Evolutionary conservation across 2,329 filamentous ascomycete genomes (phyloP).

Genomic region (Fusarium siculi): DNA sequence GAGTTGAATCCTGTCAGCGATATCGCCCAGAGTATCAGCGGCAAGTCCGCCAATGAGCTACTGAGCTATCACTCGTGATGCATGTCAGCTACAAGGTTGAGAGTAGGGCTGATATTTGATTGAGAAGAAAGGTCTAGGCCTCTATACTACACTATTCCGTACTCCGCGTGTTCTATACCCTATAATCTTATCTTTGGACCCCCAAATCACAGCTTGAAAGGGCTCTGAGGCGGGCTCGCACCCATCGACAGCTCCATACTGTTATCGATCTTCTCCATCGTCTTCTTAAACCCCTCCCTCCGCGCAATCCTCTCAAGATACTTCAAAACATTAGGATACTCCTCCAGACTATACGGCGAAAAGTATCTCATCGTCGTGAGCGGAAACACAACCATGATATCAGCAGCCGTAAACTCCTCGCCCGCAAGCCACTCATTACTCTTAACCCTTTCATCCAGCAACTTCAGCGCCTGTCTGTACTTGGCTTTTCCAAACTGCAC

Average conservation of each 20-base stretch:
- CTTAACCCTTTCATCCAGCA: conserved; percentile 61
- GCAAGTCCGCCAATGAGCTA: not conserved
- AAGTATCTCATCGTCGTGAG: conserved; percentile 71
- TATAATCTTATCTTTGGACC: fast-evolving
- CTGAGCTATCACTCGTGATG: not conserved
- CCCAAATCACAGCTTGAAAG: conserved; percentile 4
- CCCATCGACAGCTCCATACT: conserved; percentile 51
- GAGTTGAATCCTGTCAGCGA: not conserved
- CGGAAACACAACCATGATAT: conserved; percentile 71
- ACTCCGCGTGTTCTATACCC: not conserved
- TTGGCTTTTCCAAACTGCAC: conserved; percentile 47
- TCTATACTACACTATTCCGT: fast-evolving
- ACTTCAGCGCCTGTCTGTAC: conserved; percentile 56
- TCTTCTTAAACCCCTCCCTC: conserved; percentile 58
- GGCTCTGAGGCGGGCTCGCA: conserved; percentile 30
- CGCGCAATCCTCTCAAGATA: conserved; percentile 58
- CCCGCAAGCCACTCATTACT: conserved; percentile 67
- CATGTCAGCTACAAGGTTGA: not conserved
- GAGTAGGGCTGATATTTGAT: not conserved
- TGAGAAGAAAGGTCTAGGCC: not conserved
- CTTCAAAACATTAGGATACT: conserved; percentile 55
- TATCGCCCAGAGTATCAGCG: fast-evolving
- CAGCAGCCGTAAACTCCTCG: conserved; percentile 70
- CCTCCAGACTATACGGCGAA: conserved; percentile 53
- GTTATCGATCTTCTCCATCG: conserved; percentile 62